A percentile compares a stretch with the other conserved stretches of the same genome.
Evolutionary conservation across 2,329 filamentous ascomycete genomes (phyloP).

Genomic region (Beauveria varroae): DNA sequence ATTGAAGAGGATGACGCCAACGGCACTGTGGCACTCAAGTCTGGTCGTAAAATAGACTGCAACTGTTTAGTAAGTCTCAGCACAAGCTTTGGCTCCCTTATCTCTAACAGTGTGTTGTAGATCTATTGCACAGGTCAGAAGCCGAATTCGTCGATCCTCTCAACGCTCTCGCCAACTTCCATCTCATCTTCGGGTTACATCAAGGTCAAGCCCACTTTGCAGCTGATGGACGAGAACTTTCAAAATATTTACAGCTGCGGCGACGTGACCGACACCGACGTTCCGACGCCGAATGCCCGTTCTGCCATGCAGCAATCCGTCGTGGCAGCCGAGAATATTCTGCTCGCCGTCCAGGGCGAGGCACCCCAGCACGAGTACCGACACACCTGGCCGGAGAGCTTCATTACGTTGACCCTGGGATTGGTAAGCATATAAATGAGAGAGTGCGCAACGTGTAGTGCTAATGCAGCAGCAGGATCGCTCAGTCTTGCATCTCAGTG

Average conservation of each 20-base stretch:
- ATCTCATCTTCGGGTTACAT: slow-evolving; percentile 43
- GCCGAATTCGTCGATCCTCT: slow-evolving; percentile 45
- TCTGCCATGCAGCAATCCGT: slow-evolving; percentile 46
- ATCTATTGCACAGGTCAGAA: slow-evolving; percentile 52
- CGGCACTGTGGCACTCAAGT: slow-evolving; percentile 35
- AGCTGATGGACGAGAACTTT: slow-evolving; percentile 40
- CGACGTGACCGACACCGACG: slow-evolving; percentile 49
- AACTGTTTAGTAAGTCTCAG: slow-evolving; percentile 39
- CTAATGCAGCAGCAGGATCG: slow-evolving; percentile 29
- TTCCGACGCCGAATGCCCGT: slow-evolving; percentile 44
- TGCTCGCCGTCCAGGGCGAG: slow-evolving; percentile 36
- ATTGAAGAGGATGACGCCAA: slow-evolving; percentile 27
- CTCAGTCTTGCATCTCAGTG: slow-evolving; percentile 35
- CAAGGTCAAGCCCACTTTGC: slow-evolving; percentile 47
- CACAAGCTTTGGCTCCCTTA: neutral
- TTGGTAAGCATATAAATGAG: slow-evolving; percentile 30
- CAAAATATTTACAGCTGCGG: slow-evolving; percentile 55
- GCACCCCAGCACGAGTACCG: slow-evolving; percentile 31
- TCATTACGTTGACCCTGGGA: slow-evolving; percentile 48
- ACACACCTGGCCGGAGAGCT: slow-evolving; percentile 37
- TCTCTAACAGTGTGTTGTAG: slow-evolving; percentile 7
- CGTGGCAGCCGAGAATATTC: slow-evolving; percentile 47
- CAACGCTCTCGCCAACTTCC: slow-evolving; percentile 31
- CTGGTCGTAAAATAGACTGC: slow-evolving; percentile 36
- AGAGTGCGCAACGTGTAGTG: neutral